Conservation (phyloP, 768 basidiomycete genomes). For the Candolleomyces efflorescens region DNA sequence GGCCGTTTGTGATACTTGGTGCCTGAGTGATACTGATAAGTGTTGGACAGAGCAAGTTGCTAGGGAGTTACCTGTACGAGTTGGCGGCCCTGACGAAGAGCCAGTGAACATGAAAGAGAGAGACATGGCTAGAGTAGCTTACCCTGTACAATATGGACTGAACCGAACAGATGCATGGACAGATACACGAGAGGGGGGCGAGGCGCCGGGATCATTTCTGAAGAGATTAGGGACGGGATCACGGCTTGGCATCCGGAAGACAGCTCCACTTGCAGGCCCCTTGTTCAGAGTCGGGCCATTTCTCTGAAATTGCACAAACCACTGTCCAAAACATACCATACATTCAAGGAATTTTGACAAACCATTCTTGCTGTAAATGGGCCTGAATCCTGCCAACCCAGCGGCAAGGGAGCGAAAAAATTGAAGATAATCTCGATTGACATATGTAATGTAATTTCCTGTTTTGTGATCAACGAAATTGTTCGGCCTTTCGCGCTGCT, state of each 20-base stretch:
- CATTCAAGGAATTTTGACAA: no score
- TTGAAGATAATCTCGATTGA: not conserved
- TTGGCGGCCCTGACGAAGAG: conserved; percentile 34
- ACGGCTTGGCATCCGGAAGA: no score
- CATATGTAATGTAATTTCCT: not conserved
- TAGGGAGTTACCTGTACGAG: conserved; percentile 82
- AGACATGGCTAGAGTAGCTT: not conserved
- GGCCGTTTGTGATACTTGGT: not conserved
- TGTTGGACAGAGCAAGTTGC: conserved; percentile 53
- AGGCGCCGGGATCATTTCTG: no score
- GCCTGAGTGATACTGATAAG: not conserved
- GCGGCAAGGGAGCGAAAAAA: not conserved
- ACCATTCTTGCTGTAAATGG: no score
- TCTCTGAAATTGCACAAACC: no score
- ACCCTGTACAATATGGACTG: not conserved
- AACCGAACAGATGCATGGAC: not conserved
- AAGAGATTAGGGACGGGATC: no score
- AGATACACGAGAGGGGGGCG: not conserved
- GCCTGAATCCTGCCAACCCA: no score
- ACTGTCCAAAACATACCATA: no score
- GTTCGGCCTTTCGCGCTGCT: not conserved
- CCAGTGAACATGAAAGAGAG: not conserved
- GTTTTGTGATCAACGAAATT: not conserved
- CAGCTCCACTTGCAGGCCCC: no score
- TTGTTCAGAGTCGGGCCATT: no score